Evolutionary conservation across 441 rosid genomes (phyloP).

Genomic region (Populus tomentosa): DNA sequence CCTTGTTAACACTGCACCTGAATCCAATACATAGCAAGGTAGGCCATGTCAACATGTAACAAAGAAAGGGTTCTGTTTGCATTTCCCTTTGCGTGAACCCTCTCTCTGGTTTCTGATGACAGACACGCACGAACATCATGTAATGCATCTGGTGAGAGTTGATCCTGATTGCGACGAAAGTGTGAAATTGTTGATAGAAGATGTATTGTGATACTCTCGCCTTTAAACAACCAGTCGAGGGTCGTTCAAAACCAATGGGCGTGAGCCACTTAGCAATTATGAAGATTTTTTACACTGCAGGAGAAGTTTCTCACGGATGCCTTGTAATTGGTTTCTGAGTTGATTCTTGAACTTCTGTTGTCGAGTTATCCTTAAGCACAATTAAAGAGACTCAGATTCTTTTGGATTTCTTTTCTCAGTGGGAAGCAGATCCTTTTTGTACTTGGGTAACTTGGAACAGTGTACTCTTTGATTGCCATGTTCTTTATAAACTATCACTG

Average conservation of each 20-base stretch:
- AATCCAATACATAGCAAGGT: not conserved
- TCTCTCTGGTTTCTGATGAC: not conserved
- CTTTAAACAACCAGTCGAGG: not conserved
- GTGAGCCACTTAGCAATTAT: not conserved
- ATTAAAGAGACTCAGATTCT: not conserved
- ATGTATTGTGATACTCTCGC: not conserved
- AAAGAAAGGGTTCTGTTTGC: not conserved
- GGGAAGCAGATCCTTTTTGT: not conserved
- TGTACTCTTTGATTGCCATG: not conserved
- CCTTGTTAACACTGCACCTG: not conserved
- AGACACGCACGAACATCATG: not conserved
- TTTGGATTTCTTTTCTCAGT: not conserved
- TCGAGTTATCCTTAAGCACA: not conserved
- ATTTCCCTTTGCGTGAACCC: slow-evolving; percentile 7
- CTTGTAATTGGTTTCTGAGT: not conserved
- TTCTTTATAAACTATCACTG: not conserved
- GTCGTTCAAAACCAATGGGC: not conserved
- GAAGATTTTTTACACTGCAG: not conserved
- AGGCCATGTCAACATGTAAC: not conserved
- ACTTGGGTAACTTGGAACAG: not conserved
- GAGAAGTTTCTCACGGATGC: not conserved
- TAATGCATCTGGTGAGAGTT: not conserved
- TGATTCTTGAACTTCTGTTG: not conserved
- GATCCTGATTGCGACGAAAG: not conserved
- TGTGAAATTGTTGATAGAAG: not conserved